Evolutionary conservation across 148 eudicot genomes (phyloP).

Genomic region (Simmondsia chinensis): DNA sequence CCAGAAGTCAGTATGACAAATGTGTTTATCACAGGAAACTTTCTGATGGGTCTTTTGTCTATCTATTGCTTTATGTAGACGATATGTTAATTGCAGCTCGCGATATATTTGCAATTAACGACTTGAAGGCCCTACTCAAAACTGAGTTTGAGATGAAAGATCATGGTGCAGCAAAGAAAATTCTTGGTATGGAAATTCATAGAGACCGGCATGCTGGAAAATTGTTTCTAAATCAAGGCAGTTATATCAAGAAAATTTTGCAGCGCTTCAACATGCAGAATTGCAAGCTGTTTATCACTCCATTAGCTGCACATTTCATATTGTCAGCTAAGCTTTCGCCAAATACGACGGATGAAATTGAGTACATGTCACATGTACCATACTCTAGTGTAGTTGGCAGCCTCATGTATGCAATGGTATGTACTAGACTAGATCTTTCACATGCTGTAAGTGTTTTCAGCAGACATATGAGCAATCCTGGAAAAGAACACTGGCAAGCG

Average conservation of each 20-base stretch:
- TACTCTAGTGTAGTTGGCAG: neutral
- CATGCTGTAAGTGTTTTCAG: conserved; percentile 3
- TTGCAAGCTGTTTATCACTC: neutral
- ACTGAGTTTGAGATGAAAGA: conserved; percentile 3
- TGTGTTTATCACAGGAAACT: conserved; percentile 3
- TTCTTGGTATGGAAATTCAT: conserved; percentile 2
- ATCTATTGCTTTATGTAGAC: conserved; percentile 1
- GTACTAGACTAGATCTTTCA: too few relatives aligned
- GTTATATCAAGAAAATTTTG: neutral
- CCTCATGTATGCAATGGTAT: neutral
- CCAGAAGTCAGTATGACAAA: neutral
- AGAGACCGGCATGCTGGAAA: neutral
- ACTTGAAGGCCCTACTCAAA: neutral
- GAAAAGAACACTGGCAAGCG: neutral
- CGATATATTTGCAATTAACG: neutral
- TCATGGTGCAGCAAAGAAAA: neutral
- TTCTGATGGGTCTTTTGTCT: neutral
- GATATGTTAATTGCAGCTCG: neutral
- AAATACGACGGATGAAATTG: neutral
- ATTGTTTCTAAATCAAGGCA: neutral
- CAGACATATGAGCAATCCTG: neutral
- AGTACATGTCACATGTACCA: neutral
- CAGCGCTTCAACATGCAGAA: neutral
- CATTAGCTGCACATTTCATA: neutral
- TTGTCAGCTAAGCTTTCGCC: neutral